These are phyloP conservation scores for Quercus suber DNA, from an alignment of 306 rosid genomes.

Conservation along the genomic window DNA sequence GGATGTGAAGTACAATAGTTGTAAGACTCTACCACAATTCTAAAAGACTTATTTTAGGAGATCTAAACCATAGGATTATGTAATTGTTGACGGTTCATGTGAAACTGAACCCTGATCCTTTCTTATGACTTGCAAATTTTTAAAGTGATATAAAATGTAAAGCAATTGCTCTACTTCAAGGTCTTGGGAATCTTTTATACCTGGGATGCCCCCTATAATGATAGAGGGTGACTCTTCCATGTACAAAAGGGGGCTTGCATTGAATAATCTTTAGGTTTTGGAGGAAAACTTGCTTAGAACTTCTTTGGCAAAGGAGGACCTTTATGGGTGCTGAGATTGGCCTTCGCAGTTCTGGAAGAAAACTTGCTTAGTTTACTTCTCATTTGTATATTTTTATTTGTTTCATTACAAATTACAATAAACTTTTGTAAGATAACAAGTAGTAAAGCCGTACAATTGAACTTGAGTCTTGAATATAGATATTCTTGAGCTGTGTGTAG, in stretches of 20 bases:
- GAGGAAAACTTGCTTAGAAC: not conserved
- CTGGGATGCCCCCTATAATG: not conserved
- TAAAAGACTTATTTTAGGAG: not conserved
- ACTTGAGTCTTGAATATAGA: too few species aligned
- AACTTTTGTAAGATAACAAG: too few species aligned
- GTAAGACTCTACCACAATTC: not conserved
- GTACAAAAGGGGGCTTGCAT: not conserved
- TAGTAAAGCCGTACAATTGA: too few species aligned
- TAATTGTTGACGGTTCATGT: not conserved
- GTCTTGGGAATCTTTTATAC: not conserved
- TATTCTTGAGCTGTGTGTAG: too few species aligned
- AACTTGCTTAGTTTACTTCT: not conserved
- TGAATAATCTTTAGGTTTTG: not conserved
- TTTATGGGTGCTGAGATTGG: not conserved
- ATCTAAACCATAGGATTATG: not conserved
- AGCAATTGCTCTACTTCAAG: not conserved
- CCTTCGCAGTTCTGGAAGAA: not conserved
- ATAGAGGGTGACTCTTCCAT: not conserved
- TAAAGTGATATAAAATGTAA: not conserved
- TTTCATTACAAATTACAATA: not conserved
- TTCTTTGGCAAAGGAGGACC: not conserved
- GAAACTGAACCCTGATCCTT: not conserved
- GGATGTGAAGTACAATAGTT: not conserved
- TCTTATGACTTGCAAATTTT: not conserved
- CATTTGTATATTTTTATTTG: not conserved